Evolutionary conservation across 2,329 filamentous ascomycete genomes (phyloP).

Genomic region (Ophidiomyces ophidiicola): DNA sequence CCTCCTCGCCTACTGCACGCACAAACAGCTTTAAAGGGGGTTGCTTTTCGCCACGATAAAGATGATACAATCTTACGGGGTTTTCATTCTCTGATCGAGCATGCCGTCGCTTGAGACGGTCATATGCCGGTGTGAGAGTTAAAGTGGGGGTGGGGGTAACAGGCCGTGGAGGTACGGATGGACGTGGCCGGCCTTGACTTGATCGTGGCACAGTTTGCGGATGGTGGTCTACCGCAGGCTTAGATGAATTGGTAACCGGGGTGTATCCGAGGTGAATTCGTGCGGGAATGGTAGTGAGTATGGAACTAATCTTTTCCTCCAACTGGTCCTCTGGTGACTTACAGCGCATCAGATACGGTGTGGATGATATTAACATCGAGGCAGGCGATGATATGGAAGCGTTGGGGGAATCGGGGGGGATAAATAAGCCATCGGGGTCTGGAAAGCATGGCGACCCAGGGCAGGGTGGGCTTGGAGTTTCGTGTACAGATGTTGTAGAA

Average conservation of each 20-base stretch:
- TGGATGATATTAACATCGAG: constrained; percentile 16
- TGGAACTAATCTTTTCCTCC: constrained; percentile 66
- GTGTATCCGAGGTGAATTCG: constrained; percentile 58
- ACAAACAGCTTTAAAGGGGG: constrained; percentile 92
- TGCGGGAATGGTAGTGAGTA: constrained; percentile 64
- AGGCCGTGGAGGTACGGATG: constrained; percentile 32
- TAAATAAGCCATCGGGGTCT: constrained; percentile 12
- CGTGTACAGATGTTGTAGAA: not conserved
- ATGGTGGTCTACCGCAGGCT: not conserved
- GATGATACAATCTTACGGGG: constrained; percentile 84
- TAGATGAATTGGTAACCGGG: constrained; percentile 18
- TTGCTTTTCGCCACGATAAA: constrained; percentile 70
- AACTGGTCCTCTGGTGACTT: constrained; percentile 52
- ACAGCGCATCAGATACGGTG: constrained; percentile 11
- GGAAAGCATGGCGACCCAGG: not conserved
- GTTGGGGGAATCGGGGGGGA: constrained; percentile 28
- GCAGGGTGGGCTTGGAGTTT: constrained; percentile 3
- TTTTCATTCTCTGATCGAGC: constrained; percentile 40
- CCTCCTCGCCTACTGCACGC: constrained; percentile 75
- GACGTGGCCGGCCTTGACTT: constrained; percentile 25
- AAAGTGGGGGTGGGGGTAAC: constrained; percentile 55
- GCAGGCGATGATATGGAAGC: constrained; percentile 18
- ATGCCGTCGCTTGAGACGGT: constrained; percentile 25
- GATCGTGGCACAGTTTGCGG: constrained; percentile 18
- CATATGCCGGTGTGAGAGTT: constrained; percentile 50